phyloP scores from a whole-genome alignment of 768 basidiomycete species.

The Lentinula guzmanii region DNA sequence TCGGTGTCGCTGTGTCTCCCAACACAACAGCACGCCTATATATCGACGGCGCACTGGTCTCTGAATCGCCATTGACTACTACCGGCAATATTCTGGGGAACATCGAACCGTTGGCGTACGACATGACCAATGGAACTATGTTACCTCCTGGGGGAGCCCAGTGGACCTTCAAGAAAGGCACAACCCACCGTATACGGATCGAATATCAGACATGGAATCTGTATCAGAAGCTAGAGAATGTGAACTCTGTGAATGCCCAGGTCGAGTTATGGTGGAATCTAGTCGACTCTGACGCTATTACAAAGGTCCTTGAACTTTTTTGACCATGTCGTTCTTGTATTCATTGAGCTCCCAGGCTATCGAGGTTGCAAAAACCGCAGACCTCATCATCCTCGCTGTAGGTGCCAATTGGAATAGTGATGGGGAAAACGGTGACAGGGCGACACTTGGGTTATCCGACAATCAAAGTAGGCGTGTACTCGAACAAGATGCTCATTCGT shows the following conservation, averaged over 20 bases:
- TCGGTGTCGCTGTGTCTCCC: conserved; percentile 17
- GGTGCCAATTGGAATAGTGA: conserved; percentile 22
- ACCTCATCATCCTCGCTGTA: conserved; percentile 17
- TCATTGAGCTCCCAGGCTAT: conserved; percentile 12
- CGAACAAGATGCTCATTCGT: background rate
- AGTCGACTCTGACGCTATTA: conserved; percentile 11
- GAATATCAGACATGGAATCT: conserved; percentile 18
- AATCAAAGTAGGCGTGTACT: conserved; percentile 14
- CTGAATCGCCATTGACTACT: conserved; percentile 10
- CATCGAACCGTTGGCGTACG: conserved; percentile 10
- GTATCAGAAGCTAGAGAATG: conserved; percentile 15
- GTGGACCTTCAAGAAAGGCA: conserved; percentile 14
- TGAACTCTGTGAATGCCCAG: conserved; percentile 17
- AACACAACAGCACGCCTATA: conserved; percentile 18
- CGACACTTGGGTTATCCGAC: conserved; percentile 17
- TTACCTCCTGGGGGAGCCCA: conserved; percentile 15
- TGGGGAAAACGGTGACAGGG: conserved; percentile 19
- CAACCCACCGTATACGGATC: conserved; percentile 13
- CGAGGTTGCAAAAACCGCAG: conserved; percentile 16
- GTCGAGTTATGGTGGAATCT: conserved; percentile 20
- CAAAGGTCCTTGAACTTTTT: background rate
- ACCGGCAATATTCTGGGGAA: conserved; percentile 17
- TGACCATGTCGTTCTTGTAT: background rate
- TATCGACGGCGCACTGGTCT: conserved; percentile 15
- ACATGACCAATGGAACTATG: conserved; percentile 11